These are phyloP conservation scores for Dioszegia crocea DNA, from an alignment of 768 basidiomycete genomes.

Conservation along the genomic window DNA sequence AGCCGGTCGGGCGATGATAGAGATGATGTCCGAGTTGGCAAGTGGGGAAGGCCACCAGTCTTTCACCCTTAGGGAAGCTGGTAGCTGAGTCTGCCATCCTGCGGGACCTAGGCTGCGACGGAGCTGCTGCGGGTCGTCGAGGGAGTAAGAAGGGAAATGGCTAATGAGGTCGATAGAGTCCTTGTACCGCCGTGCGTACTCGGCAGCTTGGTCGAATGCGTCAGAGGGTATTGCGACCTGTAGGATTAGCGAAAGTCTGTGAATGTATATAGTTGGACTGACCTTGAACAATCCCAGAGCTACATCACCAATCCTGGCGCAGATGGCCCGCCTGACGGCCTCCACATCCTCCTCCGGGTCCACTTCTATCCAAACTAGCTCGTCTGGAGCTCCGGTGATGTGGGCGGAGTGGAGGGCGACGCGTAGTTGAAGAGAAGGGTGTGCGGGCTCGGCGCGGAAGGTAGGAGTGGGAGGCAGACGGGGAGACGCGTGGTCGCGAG, in stretches of 20 bases:
- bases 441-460: neutral
- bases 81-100: constrained; percentile 11
- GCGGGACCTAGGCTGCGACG: constrained; percentile 17
- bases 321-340: constrained; percentile 19
- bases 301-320: constrained; percentile 17
- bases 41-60: constrained; percentile 12
- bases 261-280: neutral
- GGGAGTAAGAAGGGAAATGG: constrained; percentile 39
- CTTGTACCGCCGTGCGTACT: constrained; percentile 29
- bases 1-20: constrained; percentile 36
- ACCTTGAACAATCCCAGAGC: constrained; percentile 45
- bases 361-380: constrained; percentile 30
- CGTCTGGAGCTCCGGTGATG: constrained; percentile 8
- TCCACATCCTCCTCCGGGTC: constrained; percentile 25
- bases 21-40: constrained; percentile 26
- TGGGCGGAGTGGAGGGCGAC: constrained; percentile 25
- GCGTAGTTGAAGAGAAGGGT: constrained; percentile 19
- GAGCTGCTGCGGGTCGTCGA: constrained; percentile 40
- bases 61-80: neutral
- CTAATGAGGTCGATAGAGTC: constrained; percentile 33
- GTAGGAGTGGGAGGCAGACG: neutral
- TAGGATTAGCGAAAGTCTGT: neutral
- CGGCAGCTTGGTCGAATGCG: constrained; percentile 36
- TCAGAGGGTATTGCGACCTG: constrained; percentile 41
- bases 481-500: neutral